phyloP scores from a whole-genome alignment of 257 asterid species.

The Lycium barbarum region DNA sequence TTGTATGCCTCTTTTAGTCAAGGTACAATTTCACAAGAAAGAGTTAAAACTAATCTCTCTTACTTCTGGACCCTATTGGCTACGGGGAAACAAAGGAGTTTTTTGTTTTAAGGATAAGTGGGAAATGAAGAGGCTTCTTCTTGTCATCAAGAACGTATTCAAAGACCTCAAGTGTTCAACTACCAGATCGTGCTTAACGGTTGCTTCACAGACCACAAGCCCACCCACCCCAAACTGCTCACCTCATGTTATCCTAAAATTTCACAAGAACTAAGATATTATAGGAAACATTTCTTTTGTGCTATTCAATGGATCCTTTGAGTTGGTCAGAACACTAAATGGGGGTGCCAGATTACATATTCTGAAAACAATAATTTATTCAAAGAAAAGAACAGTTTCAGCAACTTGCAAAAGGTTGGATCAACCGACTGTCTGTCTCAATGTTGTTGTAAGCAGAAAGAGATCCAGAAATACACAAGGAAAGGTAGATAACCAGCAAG shows the following conservation, averaged over 20 bases:
- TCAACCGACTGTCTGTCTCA: not conserved
- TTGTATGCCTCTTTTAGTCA: conserved; percentile 13
- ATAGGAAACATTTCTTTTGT: conserved; percentile 10
- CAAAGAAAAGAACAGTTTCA: not conserved
- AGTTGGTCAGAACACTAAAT: not conserved
- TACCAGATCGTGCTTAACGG: not conserved
- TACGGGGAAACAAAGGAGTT: not conserved
- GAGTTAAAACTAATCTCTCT: not conserved
- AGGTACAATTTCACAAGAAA: conserved; percentile 16
- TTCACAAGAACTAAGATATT: not conserved
- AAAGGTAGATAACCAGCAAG: conserved; percentile 67
- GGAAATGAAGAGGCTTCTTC: not conserved
- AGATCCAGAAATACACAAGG: conserved; percentile 22
- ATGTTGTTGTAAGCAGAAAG: not conserved
- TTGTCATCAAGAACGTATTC: not conserved
- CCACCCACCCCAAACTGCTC: not conserved
- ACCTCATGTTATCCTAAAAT: not conserved
- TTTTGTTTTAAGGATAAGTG: not conserved
- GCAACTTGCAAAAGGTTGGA: conserved; percentile 10
- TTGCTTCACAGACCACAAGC: not conserved
- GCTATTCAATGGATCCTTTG: conserved; percentile 11
- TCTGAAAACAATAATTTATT: not conserved
- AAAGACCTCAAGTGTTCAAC: not conserved
- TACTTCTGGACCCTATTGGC: not conserved
- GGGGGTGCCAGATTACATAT: not conserved